A percentile compares a stretch with the other conserved stretches of the same genome.
Conservation (phyloP, 345 rosid species). For the Odontarrhena argentea region DNA sequence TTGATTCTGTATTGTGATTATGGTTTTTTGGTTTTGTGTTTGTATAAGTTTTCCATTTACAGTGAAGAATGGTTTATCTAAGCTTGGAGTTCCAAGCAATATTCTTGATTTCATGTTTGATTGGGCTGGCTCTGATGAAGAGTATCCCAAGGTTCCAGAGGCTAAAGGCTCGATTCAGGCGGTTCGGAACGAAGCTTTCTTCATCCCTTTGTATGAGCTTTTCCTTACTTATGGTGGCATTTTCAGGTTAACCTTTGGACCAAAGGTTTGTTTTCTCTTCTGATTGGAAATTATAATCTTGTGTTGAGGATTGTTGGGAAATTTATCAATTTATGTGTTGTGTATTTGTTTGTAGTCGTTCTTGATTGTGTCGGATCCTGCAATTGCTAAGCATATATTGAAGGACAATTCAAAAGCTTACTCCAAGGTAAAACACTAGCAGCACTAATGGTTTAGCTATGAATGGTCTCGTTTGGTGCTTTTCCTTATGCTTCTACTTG, state of each 20-base stretch:
- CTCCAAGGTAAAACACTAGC: constrained; percentile 62
- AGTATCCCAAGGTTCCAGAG: constrained; percentile 71
- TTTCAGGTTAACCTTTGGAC: constrained; percentile 89
- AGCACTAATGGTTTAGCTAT: neutral
- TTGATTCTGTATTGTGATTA: neutral
- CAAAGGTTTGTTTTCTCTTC: constrained; percentile 63
- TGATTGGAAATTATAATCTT: neutral
- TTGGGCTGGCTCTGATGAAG: constrained; percentile 51
- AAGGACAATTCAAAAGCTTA: constrained; percentile 82
- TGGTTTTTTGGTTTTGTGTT: neutral
- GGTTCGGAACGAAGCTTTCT: constrained; percentile 83
- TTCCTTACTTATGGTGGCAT: constrained; percentile 93
- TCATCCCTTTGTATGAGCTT: constrained; percentile 86
- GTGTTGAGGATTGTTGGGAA: neutral
- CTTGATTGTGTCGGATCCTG: constrained; percentile 91
- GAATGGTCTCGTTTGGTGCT: neutral
- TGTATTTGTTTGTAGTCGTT: constrained; percentile 62
- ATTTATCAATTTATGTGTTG: neutral
- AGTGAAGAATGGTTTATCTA: constrained; percentile 70
- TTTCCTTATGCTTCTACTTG: constrained; percentile 30
- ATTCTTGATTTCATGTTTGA: constrained; percentile 61
- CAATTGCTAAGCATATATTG: constrained; percentile 85
- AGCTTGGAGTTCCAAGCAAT: constrained; percentile 64
- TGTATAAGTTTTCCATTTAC: constrained; percentile 56
- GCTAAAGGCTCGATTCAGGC: constrained; percentile 73